Evolutionary conservation across 495 filamentous ascomycete genomes (phyloP).

Genomic region (Hypoxylon fuscum): DNA sequence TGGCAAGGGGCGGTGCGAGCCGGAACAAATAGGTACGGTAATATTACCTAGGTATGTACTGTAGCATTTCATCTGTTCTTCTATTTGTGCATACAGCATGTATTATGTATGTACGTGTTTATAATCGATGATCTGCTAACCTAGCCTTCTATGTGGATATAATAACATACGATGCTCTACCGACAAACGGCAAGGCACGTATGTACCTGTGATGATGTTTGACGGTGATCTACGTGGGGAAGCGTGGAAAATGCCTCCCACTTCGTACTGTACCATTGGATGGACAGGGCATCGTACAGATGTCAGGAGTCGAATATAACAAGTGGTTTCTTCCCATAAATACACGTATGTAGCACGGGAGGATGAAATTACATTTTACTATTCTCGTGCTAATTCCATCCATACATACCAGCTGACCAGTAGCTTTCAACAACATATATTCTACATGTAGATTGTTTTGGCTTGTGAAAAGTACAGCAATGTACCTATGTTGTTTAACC

Average conservation of each 20-base stretch:
- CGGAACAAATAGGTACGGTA: constrained; percentile 3
- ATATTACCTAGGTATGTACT: too few species aligned
- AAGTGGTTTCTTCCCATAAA: too few species aligned
- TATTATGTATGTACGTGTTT: constrained; percentile 18
- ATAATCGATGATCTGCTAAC: background rate
- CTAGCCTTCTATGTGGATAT: background rate
- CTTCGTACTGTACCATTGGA: background rate
- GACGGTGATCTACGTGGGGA: constrained; percentile 5
- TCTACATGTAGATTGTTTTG: too few species aligned
- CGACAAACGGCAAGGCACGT: background rate
- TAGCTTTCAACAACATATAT: too few species aligned
- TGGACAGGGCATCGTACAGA: background rate
- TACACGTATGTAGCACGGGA: background rate
- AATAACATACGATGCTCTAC: background rate
- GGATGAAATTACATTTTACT: background rate
- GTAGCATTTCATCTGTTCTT: too few species aligned
- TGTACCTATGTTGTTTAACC: too few species aligned
- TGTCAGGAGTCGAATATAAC: background rate
- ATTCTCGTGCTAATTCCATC: background rate
- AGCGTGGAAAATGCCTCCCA: background rate
- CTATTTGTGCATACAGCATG: background rate
- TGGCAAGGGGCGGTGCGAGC: background rate
- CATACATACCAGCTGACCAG: background rate
- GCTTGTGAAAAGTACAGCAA: background rate
- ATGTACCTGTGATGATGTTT: constrained; percentile 4